Evolutionary conservation across 331 rosid genomes (phyloP).

Genomic region (Quercus tomentella): DNA sequence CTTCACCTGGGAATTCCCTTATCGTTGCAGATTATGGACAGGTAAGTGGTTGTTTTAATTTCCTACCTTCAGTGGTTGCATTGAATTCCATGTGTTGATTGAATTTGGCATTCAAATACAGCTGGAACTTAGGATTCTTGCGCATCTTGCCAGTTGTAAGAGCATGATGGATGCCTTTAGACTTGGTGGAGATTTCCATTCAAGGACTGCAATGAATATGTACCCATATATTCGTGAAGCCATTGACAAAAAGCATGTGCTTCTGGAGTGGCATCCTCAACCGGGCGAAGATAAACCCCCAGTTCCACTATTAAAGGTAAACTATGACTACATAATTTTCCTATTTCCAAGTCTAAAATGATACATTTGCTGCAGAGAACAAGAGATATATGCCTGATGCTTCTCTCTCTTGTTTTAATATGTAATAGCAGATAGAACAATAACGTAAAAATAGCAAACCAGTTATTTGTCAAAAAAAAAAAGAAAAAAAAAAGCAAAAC

Average conservation of each 20-base stretch:
- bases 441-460: neutral
- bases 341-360: neutral
- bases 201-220: constrained; percentile 98
- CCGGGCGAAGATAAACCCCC: constrained; percentile 98
- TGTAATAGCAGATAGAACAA: neutral
- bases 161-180: constrained; percentile 94
- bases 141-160: constrained; percentile 90
- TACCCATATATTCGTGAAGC: constrained; percentile 91
- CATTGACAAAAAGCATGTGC: constrained; percentile 60
- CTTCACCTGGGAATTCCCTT: constrained; percentile 90
- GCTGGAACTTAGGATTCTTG: constrained; percentile 97
- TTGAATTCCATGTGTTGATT: constrained; percentile 21
- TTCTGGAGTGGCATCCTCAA: constrained; percentile 95
- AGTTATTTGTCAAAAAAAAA: no score
- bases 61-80: constrained; percentile 7
- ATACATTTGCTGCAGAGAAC: neutral
- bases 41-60: constrained; percentile 39
- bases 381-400: neutral
- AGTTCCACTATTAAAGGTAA: constrained; percentile 90
- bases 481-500: neutral
- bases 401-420: neutral
- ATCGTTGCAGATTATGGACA: constrained; percentile 98
- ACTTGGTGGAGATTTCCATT: constrained; percentile 99
- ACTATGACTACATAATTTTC: neutral
- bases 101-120: constrained; percentile 39